Evolutionary conservation across 805 yeast species (phyloP), one percentile per base, ranked within the genome.

Genomic region (Sungouiozyma intestinalis): DNA sequence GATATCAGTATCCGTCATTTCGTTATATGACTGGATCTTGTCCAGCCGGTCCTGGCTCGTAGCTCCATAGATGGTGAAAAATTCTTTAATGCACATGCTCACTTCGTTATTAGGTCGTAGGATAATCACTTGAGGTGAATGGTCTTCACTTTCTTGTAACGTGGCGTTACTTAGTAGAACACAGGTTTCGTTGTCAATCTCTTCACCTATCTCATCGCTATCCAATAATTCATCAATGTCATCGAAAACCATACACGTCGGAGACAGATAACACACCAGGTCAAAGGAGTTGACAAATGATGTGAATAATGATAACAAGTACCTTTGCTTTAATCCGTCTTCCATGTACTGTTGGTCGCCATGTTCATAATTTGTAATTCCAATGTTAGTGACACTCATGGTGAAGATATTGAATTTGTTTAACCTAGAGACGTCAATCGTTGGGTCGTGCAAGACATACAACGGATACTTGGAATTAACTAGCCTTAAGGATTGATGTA

Each of bases 111-210:
- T 55, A 2, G 65, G 65, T 35, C 55, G 52, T 14, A 57, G 36
- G 2, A 61, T 50, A 11, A 55, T 45, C 15, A 57, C 34, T 37
- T 53, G 53, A 11, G 54, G 51, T 32, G 31, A 24, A 24, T 7
- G 29, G 15, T 43, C 46, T 8, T 44, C 34, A 45, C 40, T 35
- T 38, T 43, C 42, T 36, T 16, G 19, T 7, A 21, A 24, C 29
- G 6, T 7, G 3, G 29, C 44, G 43, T 60, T 60, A n/a, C 58
- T 52, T 29, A 60, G 47, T 35, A 60, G 40, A 2, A 61, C 62
- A 43, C 64, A 61, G 1, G 64, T 61, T 42, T 61, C 65, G 41
- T 61, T 61, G 43, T 61, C 65, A 31, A 60, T 58, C 40, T 59
- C 62, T 19, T 51, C 47, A 34, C 50, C 44, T 5, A 59, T 49